Evolutionary conservation across 2,329 filamentous ascomycete genomes (phyloP).

Genomic region (Domatiomyces catenatus): DNA sequence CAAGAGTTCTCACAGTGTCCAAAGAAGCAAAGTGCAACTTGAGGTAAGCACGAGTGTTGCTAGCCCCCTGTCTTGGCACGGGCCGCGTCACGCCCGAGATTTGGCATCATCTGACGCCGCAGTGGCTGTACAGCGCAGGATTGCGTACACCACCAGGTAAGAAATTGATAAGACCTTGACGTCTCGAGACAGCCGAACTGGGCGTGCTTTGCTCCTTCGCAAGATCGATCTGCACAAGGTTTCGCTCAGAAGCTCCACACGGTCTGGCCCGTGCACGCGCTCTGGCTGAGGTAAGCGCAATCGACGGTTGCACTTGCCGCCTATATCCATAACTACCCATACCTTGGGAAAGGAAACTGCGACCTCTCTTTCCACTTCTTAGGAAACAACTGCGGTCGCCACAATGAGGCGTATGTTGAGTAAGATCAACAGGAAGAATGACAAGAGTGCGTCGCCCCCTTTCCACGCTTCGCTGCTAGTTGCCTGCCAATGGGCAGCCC

Average conservation of each 20-base stretch:
- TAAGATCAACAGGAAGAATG: conserved; percentile 15
- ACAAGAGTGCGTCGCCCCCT: conserved; percentile 2
- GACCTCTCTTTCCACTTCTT: background rate
- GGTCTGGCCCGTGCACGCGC: no score
- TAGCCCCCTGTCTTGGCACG: background rate
- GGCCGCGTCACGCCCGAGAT: background rate
- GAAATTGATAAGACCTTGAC: background rate
- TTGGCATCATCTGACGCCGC: background rate
- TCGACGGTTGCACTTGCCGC: no score
- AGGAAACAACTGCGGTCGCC: background rate
- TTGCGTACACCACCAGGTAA: background rate
- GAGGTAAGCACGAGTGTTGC: no score
- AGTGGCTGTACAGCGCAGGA: background rate
- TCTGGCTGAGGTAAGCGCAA: no score
- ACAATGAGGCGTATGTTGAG: conserved; percentile 14
- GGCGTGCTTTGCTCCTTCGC: background rate
- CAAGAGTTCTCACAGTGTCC: background rate
- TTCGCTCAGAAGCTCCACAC: no score
- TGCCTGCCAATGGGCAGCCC: no score
- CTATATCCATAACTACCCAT: no score
- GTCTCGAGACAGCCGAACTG: background rate
- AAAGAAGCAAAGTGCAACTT: background rate
- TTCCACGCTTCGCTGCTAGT: background rate
- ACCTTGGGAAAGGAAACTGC: no score
- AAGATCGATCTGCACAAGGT: background rate